Conservation (phyloP, 768 basidiomycete genomes). For the Porpolomopsis calyptriformis region DNA sequence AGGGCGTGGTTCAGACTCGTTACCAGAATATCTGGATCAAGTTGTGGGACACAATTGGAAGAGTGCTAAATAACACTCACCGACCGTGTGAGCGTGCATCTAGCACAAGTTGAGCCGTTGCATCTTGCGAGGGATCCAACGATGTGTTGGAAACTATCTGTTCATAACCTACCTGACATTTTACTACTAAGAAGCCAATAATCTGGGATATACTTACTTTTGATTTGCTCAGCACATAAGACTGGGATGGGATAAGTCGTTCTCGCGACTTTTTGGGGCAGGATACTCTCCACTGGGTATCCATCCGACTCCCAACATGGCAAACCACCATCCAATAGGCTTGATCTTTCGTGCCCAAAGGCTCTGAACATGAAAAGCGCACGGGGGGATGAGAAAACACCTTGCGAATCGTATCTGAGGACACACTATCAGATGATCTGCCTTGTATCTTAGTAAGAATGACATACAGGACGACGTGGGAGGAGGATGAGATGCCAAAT, state of each 20-base stretch:
- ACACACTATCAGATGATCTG: conserved; percentile 5
- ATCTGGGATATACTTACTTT: conserved; percentile 32
- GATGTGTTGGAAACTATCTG: conserved; percentile 66
- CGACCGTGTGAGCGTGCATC: conserved; percentile 83
- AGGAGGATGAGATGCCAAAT: conserved; percentile 60
- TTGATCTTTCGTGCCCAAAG: conserved; percentile 80
- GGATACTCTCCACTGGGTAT: conserved; percentile 35
- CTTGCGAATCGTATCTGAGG: conserved; percentile 76
- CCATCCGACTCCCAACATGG: conserved; percentile 70
- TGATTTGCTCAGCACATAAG: conserved; percentile 39
- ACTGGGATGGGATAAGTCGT: conserved; percentile 42
- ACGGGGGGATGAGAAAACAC: conserved; percentile 86
- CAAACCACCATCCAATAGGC: conserved; percentile 87
- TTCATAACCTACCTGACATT: conserved; percentile 52
- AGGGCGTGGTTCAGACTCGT: conserved; percentile 80
- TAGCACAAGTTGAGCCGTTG: conserved; percentile 57
- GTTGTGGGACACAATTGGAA: neutral
- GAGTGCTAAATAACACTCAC: conserved; percentile 30
- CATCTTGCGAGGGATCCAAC: conserved; percentile 29
- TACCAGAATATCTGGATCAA: conserved; percentile 59
- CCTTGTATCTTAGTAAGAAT: neutral
- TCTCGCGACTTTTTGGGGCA: conserved; percentile 18
- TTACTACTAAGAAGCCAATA: neutral
- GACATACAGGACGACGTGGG: conserved; percentile 75
- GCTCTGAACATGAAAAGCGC: conserved; percentile 91